Percentiles rank a stretch among this genome's conserved stretches.
Evolutionary conservation across 1,284 basidiomycete genomes (phyloP).

Genomic region (Trametes hirsuta): DNA sequence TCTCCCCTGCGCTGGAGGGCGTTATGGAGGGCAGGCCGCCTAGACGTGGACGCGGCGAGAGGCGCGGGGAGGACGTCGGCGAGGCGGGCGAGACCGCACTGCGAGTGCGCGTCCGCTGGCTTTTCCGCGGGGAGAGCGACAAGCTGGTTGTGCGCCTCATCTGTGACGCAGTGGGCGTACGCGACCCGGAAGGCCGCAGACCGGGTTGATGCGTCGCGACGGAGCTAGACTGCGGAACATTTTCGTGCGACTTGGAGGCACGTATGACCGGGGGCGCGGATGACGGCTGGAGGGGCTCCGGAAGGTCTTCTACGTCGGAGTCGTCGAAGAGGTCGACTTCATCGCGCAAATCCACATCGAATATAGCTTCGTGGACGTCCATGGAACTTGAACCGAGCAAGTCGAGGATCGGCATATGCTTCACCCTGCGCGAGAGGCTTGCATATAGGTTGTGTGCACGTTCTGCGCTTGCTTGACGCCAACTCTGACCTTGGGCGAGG

Average conservation of each 20-base stretch:
- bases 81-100: slow-evolving; percentile 20
- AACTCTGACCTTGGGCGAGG: slow-evolving; percentile 51
- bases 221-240: slow-evolving; percentile 26
- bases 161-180: slow-evolving; percentile 5
- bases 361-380: slow-evolving; percentile 75
- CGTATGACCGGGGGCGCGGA: slow-evolving; percentile 30
- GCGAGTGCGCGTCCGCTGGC: slow-evolving; percentile 14
- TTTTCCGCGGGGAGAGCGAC: slow-evolving; percentile 22
- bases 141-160: slow-evolving; percentile 22
- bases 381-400: slow-evolving; percentile 66
- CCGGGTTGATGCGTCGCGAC: not conserved
- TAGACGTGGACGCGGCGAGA: slow-evolving; percentile 29
- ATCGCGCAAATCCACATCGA: slow-evolving; percentile 65
- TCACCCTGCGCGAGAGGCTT: slow-evolving; percentile 68
- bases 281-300: not conserved
- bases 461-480: slow-evolving; percentile 53
- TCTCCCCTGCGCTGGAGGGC: slow-evolving; percentile 35
- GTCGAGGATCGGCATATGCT: slow-evolving; percentile 72
- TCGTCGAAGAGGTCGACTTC: slow-evolving; percentile 41
- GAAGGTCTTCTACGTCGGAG: slow-evolving; percentile 47
- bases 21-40: slow-evolving; percentile 31
- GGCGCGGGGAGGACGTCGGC: slow-evolving; percentile 21
- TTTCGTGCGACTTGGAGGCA: slow-evolving; percentile 48
- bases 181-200: slow-evolving; percentile 1
- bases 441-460: slow-evolving; percentile 61